These are phyloP conservation scores for Coemansia sp. DNA, from an alignment of 192 early-diverging fungal genomes.

Conservation along the genomic window DNA sequence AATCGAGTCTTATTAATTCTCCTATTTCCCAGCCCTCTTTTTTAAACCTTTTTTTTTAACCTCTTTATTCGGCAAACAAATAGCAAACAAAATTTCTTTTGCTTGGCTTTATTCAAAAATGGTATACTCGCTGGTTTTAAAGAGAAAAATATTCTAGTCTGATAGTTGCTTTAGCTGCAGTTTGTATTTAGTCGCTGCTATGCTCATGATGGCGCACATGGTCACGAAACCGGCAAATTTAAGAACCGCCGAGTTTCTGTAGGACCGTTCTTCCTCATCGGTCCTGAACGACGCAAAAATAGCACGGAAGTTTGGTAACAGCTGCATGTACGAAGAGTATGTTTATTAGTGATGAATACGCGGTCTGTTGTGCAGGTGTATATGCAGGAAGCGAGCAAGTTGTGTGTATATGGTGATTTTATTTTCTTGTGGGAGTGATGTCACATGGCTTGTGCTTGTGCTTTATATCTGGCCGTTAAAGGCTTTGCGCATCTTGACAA, in stretches of 20 bases:
- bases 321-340: conserved; percentile 23
- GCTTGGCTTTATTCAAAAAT: neutral
- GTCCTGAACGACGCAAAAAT: conserved; percentile 58
- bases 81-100: neutral
- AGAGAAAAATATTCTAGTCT: neutral
- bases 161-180: conserved; percentile 4
- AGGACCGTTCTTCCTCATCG: conserved; percentile 54
- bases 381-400: neutral
- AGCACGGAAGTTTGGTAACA: conserved; percentile 57
- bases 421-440: neutral
- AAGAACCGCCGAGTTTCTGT: conserved; percentile 44
- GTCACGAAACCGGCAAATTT: conserved; percentile 52
- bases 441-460: neutral
- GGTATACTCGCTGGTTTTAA: neutral
- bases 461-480: conserved; percentile 12
- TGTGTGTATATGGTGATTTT: neutral
- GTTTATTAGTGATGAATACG: neutral
- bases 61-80: neutral
- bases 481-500: conserved; percentile 39
- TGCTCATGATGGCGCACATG: conserved; percentile 52
- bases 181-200: conserved; percentile 45
- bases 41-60: neutral
- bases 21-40: neutral
- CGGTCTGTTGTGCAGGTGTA: too few relatives aligned
- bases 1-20: neutral